Evolutionary conservation across 345 rosid genomes (phyloP).

Genomic region (Lepidium didymum): DNA sequence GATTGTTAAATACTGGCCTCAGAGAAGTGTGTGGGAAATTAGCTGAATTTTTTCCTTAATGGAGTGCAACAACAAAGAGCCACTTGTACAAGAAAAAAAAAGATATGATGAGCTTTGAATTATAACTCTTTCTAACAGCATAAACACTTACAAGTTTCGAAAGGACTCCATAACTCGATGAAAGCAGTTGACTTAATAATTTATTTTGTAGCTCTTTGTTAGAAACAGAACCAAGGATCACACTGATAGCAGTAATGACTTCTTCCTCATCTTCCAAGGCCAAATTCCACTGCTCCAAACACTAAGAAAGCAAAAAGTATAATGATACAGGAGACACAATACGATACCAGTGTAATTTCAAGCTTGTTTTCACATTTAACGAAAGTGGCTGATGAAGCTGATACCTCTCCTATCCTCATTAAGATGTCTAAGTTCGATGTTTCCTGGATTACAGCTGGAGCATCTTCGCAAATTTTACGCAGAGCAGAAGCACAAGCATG

Average conservation of each 20-base stretch:
- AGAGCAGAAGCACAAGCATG: conserved; percentile 83
- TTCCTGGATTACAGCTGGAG: conserved; percentile 58
- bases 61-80: conserved; percentile 1
- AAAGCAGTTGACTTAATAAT: conserved; percentile 69
- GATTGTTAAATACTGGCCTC: neutral
- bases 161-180: conserved; percentile 78
- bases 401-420: conserved; percentile 91
- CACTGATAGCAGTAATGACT: conserved; percentile 67
- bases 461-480: conserved; percentile 90
- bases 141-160: conserved; percentile 67
- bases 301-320: conserved; percentile 8
- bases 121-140: conserved; percentile 7
- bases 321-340: neutral
- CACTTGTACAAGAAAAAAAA: neutral
- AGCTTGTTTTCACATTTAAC: neutral
- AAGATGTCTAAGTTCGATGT: conserved; percentile 81
- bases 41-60: neutral
- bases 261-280: conserved; percentile 92
- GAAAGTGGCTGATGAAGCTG: conserved; percentile 1
- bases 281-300: conserved; percentile 63
- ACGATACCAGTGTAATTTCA: neutral
- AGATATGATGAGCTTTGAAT: neutral
- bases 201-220: conserved; percentile 73
- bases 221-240: conserved; percentile 56
- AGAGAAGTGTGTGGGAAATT: neutral